These are phyloP conservation scores for Neckera pumila DNA, from an alignment of 225 moss, liverwort and hornwort genomes.

Conservation along the genomic window DNA sequence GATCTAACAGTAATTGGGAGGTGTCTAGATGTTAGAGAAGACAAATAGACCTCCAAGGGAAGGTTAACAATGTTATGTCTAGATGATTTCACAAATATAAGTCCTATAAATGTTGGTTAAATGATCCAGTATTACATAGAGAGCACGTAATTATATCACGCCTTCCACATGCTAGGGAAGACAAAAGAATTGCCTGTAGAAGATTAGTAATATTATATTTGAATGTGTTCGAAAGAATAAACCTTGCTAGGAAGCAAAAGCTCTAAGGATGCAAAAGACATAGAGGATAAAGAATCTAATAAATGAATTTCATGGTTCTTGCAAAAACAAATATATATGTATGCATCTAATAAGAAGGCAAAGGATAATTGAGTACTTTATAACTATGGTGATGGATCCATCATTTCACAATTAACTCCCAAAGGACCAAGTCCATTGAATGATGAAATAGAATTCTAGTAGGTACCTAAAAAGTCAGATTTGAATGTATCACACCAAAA, in stretches of 20 bases:
- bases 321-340: neutral
- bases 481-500: neutral
- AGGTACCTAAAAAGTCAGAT: neutral
- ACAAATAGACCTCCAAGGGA: neutral
- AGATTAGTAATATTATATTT: neutral
- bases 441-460: neutral
- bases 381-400: neutral
- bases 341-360: neutral
- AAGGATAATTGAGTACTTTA: neutral
- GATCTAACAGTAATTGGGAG: neutral
- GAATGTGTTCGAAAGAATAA: neutral
- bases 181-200: fast-evolving
- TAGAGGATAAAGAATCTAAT: neutral
- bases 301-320: neutral
- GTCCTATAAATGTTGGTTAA: neutral
- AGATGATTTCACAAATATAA: neutral
- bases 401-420: neutral
- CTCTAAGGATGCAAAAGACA: neutral
- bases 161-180: neutral
- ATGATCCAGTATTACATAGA: neutral
- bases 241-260: neutral
- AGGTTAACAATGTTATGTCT: neutral
- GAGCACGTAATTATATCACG: neutral
- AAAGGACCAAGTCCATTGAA: fast-evolving
- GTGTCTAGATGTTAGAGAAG: fast-evolving